Conservation (phyloP, 1,139 yeast genomes). For the Kluyveromyces sp. region DNA sequence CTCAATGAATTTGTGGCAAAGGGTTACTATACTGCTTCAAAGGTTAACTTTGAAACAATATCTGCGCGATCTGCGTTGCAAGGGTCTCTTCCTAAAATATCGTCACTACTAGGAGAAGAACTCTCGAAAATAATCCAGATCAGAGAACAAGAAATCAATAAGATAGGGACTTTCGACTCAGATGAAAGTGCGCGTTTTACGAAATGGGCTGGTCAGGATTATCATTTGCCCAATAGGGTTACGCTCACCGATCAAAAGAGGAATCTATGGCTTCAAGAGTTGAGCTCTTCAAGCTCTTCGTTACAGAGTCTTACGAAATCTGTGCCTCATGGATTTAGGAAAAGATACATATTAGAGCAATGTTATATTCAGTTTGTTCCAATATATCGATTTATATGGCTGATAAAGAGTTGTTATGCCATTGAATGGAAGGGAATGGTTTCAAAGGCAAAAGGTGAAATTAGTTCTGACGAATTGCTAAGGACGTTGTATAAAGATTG, state of each 20-base stretch:
- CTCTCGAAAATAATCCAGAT: slow-evolving; percentile 59
- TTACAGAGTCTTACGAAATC: slow-evolving; percentile 61
- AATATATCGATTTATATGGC: slow-evolving; percentile 75
- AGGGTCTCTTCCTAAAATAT: slow-evolving; percentile 39
- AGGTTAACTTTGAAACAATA: slow-evolving; percentile 50
- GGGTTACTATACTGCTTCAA: slow-evolving; percentile 50
- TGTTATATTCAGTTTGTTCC: slow-evolving; percentile 64
- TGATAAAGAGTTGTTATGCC: slow-evolving; percentile 76
- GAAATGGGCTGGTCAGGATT: slow-evolving; percentile 26
- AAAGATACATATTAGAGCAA: slow-evolving; percentile 64
- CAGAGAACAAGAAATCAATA: slow-evolving; percentile 59
- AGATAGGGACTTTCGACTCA: slow-evolving; percentile 54
- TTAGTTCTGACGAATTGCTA: slow-evolving; percentile 33
- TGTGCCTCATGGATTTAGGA: slow-evolving; percentile 87
- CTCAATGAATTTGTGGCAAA: slow-evolving; percentile 46
- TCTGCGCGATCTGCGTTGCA: slow-evolving; percentile 45
- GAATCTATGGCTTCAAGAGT: slow-evolving; percentile 76
- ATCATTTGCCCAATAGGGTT: slow-evolving; percentile 42
- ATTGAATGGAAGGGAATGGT: slow-evolving; percentile 68
- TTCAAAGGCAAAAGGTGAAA: slow-evolving; percentile 38
- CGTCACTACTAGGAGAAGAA: slow-evolving; percentile 53
- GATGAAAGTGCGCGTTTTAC: slow-evolving; percentile 11
- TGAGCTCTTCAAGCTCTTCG: slow-evolving; percentile 62
- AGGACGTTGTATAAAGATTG: slow-evolving; percentile 73
- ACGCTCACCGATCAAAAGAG: slow-evolving; percentile 80